Evolutionary conservation across 2,329 filamentous ascomycete species (phyloP).

Genomic region (Arthrocladium fulminans): DNA sequence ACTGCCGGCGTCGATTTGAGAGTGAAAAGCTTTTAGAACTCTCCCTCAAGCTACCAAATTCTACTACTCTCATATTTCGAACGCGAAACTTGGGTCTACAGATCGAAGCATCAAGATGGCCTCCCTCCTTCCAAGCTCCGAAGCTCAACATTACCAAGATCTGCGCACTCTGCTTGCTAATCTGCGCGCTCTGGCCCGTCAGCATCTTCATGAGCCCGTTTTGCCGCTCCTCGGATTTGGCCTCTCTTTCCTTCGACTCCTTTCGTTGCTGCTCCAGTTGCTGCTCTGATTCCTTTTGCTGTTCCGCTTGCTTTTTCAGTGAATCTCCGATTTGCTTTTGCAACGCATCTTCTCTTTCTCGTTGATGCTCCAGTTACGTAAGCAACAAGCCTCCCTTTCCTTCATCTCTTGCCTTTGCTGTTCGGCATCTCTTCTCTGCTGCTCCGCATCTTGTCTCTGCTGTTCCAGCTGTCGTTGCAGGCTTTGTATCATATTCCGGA

Average conservation of each 20-base stretch:
- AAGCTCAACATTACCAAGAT: no score
- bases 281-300: neutral
- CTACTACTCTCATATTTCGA: no score
- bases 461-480: slow-evolving; percentile 11
- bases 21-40: no score
- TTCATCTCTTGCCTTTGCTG: slow-evolving; percentile 1
- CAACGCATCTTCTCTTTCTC: no score
- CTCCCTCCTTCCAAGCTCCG: no score
- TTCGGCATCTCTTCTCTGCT: neutral
- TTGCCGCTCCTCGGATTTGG: neutral
- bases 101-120: no score
- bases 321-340: neutral
- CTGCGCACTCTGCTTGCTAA: no score
- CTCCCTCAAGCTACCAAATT: no score
- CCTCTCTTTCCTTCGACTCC: neutral
- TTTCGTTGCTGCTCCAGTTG: slow-evolving; percentile 2
- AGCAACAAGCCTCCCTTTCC: neutral
- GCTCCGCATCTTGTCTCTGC: neutral
- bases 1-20: no score
- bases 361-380: neutral
- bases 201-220: slow-evolving; percentile 1
- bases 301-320: neutral
- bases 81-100: no score
- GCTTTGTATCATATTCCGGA: slow-evolving; percentile 10
- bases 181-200: neutral